Conservation (phyloP, 2,329 filamentous ascomycete species). For the Diaporthe vexans region DNA sequence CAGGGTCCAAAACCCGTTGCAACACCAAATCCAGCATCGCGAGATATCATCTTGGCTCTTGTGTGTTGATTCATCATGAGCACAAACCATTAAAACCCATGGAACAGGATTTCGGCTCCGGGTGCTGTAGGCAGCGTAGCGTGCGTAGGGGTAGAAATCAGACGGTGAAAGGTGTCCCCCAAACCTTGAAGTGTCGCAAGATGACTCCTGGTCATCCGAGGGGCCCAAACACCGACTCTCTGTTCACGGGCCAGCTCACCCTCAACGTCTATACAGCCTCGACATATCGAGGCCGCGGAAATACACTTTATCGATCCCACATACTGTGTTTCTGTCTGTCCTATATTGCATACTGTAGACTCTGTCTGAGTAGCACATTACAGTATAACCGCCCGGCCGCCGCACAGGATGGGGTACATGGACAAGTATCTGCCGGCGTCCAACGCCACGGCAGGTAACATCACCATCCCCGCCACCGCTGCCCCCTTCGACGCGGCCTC, state of each 20-base stretch:
- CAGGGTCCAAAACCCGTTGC: neutral
- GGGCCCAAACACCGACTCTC: slow-evolving; percentile 5
- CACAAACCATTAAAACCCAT: neutral
- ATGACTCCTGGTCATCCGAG: slow-evolving; percentile 11
- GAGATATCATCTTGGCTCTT: neutral
- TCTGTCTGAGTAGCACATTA: neutral
- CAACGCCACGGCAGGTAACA: slow-evolving; percentile 29
- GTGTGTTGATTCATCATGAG: neutral
- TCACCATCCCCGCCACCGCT: slow-evolving; percentile 32
- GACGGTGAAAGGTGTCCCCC: slow-evolving; percentile 15
- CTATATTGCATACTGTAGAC: neutral
- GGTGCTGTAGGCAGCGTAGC: neutral
- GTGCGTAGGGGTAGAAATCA: neutral
- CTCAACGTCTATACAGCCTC: neutral
- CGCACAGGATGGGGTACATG: slow-evolving; percentile 31
- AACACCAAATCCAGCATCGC: slow-evolving; percentile 13
- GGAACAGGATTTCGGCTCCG: neutral
- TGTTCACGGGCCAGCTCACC: neutral
- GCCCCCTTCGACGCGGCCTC: slow-evolving; percentile 47
- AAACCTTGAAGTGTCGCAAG: slow-evolving; percentile 36
- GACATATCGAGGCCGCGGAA: neutral
- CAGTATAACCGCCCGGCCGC: neutral
- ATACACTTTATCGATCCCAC: neutral
- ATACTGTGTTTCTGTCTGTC: neutral
- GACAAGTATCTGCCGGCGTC: slow-evolving; percentile 22